Evolutionary conservation across 179 eudicot genomes (phyloP).

Genomic region (Pouteria campechiana): DNA sequence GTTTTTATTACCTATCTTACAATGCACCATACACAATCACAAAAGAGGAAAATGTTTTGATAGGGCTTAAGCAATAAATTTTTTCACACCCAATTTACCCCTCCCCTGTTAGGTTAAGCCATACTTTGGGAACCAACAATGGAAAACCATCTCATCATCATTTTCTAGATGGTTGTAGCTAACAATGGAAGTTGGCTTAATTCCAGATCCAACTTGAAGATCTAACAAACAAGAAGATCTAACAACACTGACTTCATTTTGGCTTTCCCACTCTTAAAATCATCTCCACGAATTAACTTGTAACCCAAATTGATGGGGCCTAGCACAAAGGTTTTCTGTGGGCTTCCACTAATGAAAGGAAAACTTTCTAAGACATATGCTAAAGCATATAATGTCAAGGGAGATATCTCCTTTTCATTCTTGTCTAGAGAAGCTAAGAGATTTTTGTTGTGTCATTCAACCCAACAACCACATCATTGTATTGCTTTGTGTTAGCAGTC

Average conservation of each 20-base stretch:
- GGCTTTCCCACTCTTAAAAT: conserved; percentile 98
- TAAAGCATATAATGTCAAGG: conserved; percentile 77
- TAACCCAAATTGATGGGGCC: conserved; percentile 81
- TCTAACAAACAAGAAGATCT: too few relatives aligned
- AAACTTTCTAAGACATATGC: conserved; percentile 82
- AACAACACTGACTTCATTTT: conserved; percentile 97
- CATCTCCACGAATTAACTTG: conserved; percentile 93
- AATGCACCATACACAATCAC: too few relatives aligned
- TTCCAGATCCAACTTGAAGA: conserved; percentile 99
- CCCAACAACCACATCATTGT: conserved; percentile 79
- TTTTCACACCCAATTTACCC: too few relatives aligned
- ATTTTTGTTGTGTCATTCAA: conserved; percentile 74
- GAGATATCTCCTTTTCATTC: conserved; percentile 89
- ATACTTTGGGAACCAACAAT: too few relatives aligned
- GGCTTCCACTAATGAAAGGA: conserved; percentile 97
- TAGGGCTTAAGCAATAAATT: too few relatives aligned
- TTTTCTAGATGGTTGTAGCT: conserved; percentile 97
- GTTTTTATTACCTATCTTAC: too few relatives aligned
- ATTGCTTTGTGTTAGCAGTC: conserved; percentile 98
- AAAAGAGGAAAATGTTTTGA: too few relatives aligned
- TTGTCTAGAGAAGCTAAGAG: conserved; percentile 68
- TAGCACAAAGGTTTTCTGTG: conserved; percentile 97
- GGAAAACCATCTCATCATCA: conserved; percentile 97
- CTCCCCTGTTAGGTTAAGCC: too few relatives aligned
- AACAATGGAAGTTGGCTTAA: conserved; percentile 97